A percentile compares a stretch with the other conserved stretches of the same genome.
Conservation (phyloP, 148 eudicot genomes). For the Persicaria tinctoria region DNA sequence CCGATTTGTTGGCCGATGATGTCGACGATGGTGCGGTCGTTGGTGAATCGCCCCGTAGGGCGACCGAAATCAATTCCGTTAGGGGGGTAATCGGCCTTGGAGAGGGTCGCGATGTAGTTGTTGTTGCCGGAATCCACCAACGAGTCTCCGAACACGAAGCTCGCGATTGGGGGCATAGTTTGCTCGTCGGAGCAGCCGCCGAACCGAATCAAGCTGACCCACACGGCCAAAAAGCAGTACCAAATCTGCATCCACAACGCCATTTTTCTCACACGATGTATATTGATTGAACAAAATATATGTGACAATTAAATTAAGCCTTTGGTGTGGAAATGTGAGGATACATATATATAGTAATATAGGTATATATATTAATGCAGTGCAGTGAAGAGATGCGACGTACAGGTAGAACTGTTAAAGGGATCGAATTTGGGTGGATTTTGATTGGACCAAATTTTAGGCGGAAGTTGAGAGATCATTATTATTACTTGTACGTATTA, state of each 20-base stretch:
- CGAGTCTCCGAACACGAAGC: constrained; percentile 80
- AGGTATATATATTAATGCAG: no score
- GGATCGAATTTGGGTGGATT: no score
- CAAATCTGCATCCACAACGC: neutral
- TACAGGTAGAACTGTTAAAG: no score
- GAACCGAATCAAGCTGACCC: neutral
- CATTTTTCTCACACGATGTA: neutral
- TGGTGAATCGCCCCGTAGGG: constrained; percentile 69
- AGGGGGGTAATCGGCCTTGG: constrained; percentile 58
- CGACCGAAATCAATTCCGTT: constrained; percentile 72
- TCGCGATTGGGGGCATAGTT: constrained; percentile 18
- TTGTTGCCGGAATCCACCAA: constrained; percentile 74
- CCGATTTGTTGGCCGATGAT: constrained; percentile 63
- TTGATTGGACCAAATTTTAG: no score
- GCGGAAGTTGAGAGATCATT: no score
- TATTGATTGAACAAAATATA: no score
- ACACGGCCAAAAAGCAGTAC: no score
- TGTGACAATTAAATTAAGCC: no score
- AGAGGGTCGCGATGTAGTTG: constrained; percentile 55
- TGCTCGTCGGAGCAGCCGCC: neutral
- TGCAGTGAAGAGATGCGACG: no score
- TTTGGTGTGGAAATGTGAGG: no score
- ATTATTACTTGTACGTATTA: no score
- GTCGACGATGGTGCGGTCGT: constrained; percentile 74
- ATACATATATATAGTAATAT: no score